Evolutionary conservation across 1,284 basidiomycete genomes (phyloP), one percentile per base, ranked within the genome.

Genomic region (Tylopilus sp.): DNA sequence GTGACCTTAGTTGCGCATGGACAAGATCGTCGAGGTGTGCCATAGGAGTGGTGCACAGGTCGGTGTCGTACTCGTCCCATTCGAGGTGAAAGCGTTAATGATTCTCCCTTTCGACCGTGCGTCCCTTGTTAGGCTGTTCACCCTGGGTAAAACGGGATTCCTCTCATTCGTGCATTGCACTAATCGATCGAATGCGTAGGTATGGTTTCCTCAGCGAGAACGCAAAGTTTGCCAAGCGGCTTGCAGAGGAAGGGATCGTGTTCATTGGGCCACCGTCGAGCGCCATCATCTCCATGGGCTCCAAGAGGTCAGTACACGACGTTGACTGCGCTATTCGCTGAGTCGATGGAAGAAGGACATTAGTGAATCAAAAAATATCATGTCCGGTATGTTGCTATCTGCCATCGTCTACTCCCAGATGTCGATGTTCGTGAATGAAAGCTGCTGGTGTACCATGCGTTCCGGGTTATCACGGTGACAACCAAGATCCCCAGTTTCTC

Each of bases 161-260:
- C 7, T 51, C 17, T 53, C 18, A 43, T 36, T 20, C 20, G n/a
- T 9, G 18, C n/a, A 37, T 36, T 30, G 1, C 8, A 34, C 29
- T 59, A 21, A 51, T 8, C 10, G 10, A 39, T 39, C 17, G 26
- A 2, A 26, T 7, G 26, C 42, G 21, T 29, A 90, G 88, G 17
- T 94, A 94, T 65, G 94, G 94, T 1, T 96, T 97, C 68, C 71
- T 96, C 52, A 94, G 91, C 59, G 92, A 94, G 71, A 98, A 98
- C 67, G 88, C 94, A 24, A 76, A 75, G 40, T 99, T 99, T 66
- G 88, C 96, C 9, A 81, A 87, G 59, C 82, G 78, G 57, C 83
- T 98, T 35, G 86, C 91, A 50, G 77, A 83, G 50, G 93, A 91
- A 59, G 93, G 94, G 11, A 88, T 99, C 56, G 84, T 91, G 15